Evolutionary conservation across 2,329 filamentous ascomycete species (phyloP).

Genomic region (Beauveria scarabaeidicola): DNA sequence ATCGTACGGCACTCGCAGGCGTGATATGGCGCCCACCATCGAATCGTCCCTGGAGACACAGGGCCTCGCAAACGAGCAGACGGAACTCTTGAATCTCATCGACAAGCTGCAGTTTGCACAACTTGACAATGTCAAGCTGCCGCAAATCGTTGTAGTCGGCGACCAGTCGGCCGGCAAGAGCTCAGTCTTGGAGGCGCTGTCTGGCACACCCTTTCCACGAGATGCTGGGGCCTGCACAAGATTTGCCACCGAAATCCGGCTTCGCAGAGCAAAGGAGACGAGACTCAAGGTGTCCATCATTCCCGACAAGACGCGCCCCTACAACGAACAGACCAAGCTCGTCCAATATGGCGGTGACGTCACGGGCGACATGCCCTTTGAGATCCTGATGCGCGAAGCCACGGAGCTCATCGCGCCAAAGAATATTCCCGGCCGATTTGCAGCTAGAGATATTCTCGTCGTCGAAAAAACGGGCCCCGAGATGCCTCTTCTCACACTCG

Average conservation of each 20-base stretch:
- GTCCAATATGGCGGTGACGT: conserved; percentile 40
- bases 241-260: conserved; percentile 51
- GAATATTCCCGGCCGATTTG: conserved; percentile 42
- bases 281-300: conserved; percentile 45
- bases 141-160: conserved; percentile 56
- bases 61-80: conserved; percentile 45
- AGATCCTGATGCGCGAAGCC: conserved; percentile 41
- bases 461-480: conserved; percentile 52
- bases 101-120: conserved; percentile 46
- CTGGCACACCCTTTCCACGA: conserved; percentile 51
- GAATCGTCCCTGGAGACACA: conserved; percentile 41
- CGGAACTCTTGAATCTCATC: conserved; percentile 48
- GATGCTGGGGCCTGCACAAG: conserved; percentile 53
- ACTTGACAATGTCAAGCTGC: conserved; percentile 44
- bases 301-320: conserved; percentile 39
- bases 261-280: conserved; percentile 38
- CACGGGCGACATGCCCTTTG: conserved; percentile 36
- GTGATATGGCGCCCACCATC: conserved; percentile 32
- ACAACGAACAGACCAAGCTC: conserved; percentile 38
- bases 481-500: conserved; percentile 50
- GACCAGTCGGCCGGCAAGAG: conserved; percentile 58
- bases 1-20: conserved; percentile 15
- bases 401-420: conserved; percentile 42
- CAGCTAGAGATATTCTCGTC: conserved; percentile 45
- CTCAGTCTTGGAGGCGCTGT: conserved; percentile 55